Base-by-base conservation (phyloP, 345 rosid species). In the Lagerstroemia speciosa region DNA sequence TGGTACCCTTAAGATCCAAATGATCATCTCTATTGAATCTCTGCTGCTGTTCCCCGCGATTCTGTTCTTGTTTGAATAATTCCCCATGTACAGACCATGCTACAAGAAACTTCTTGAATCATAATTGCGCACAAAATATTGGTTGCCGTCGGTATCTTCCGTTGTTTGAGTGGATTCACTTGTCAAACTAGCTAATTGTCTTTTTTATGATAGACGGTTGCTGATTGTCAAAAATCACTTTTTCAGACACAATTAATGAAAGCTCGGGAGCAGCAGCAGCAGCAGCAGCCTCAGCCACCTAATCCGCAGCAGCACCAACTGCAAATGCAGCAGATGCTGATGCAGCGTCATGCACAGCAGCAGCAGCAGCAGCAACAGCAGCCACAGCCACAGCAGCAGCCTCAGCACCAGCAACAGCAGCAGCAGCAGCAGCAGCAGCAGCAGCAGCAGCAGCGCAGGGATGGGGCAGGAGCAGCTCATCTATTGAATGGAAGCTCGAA, bases 361-460 rank as follows among this genome's bases (percentile, higher is more conserved):
- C 89, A 76, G 8, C 85, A 79, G 0, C 90, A 83, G 60, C 84
- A 80, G 36, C 86, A 81, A 0, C 87, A 78, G 16, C 87, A 81
- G 41, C 85, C 78, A 22, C 83, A 79, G 16, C 84, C 79, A 33
- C 89, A 80, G 11, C 87, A 75, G 1, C 89, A 79, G 0, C 90
- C 78, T 0, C 94, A 80, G 0, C 93, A 80, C 0, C 87, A 78
- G 10, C 92, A 81, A 0, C 76, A 76, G 2, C 83, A 78, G 0
- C 80, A 78, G 3, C 96, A 89, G 19, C 92, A 77, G 15, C 93
- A 79, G 8, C 91, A 78, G 38, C 79, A 71, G 26, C 77, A 78
- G 46, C 96, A 84, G 67, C 91, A 68, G 33, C 89, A 80, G 66
- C 98, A 91, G 78, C 82, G 95, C 57, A 84, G 99, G 69, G 96